These are phyloP conservation scores for Coemansia sp. DNA, from an alignment of 192 early-diverging fungal species.

Conservation along the genomic window DNA sequence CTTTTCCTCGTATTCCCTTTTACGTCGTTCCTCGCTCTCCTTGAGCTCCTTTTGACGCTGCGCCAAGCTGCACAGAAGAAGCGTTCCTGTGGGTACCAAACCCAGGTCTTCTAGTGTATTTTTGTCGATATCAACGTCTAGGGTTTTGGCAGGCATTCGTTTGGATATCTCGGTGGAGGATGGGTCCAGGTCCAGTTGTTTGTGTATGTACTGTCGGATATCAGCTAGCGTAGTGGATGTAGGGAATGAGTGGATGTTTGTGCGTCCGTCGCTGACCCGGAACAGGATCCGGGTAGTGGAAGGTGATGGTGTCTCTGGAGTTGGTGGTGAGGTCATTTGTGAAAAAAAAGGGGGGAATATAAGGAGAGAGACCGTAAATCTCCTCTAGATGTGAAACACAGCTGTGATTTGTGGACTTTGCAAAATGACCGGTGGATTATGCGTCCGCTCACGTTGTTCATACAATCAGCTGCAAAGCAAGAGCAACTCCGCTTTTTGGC, in stretches of 20 bases:
- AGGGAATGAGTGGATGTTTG: constrained; percentile 8
- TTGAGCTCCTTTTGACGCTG: constrained; percentile 1
- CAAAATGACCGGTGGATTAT: too few species aligned
- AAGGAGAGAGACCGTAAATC: background rate
- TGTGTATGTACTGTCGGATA: constrained; percentile 14
- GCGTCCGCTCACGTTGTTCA: too few species aligned
- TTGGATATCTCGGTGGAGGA: constrained; percentile 3
- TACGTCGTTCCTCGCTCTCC: background rate
- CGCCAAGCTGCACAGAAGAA: constrained; percentile 16
- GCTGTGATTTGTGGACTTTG: too few species aligned
- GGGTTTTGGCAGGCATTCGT: constrained; percentile 6
- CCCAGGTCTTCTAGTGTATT: constrained; percentile 20
- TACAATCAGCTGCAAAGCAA: too few species aligned
- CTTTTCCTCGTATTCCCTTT: background rate
- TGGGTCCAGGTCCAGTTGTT: constrained; percentile 2
- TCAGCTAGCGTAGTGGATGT: constrained; percentile 6
- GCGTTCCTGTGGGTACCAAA: constrained; percentile 30
- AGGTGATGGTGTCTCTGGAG: background rate
- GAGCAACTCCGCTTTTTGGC: too few species aligned
- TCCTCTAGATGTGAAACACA: too few species aligned
- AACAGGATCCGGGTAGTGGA: constrained; percentile 6
- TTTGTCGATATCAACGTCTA: constrained; percentile 10
- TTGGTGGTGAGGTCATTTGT: background rate
- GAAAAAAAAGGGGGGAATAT: background rate
- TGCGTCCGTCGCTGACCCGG: constrained; percentile 28